Evolutionary conservation across 345 rosid species (phyloP), one percentile per base, ranked within the genome.

Genomic region (Eucalyptus brandiana): DNA sequence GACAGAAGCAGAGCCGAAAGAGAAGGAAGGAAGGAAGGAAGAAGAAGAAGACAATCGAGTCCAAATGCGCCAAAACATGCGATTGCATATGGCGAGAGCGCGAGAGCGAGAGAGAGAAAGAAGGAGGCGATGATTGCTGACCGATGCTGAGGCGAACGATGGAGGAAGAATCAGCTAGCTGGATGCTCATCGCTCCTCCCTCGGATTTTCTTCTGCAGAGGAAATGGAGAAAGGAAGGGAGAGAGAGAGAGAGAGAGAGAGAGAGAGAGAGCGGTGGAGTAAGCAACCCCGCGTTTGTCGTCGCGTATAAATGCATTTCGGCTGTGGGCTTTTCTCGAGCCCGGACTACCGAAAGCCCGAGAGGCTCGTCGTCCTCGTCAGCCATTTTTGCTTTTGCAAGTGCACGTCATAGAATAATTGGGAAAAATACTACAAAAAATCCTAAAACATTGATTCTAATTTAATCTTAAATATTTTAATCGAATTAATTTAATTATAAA

Each of bases 61-160:
- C 81, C 85, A 19, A 76, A 40, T 76, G 85, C 47, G 47, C 26
- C 47, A 0, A 76, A 40, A 76, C 85, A 40, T 76, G 85, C 47
- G 1, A 37, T 40, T 8, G 42, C 13, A 21, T 9, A 76, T 3
- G 30, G 47, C 72, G 62, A 86, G 54, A 26, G 45, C 32, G 2
- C 6, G 7, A 42, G 30, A 32, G 12, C 44, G 4, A 12, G 15
- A 87, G 34, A 24, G 86, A 88, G 83, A 89, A 32, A 85, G 88
- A 37, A 42, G 67, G 18, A 86, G 18, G 32, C 69, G 90, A 76
- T 76, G 85, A 40, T 23, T 76, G 7, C 89, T 45, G 87, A 97
- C 99, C 99, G 88, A 96, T 93, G 94, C 94, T 97, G 80, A 96
- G 99, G 87, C 96, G 97, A 91, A 96, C 91, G 62, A 93, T 83